Base-by-base conservation (phyloP, 345 rosid species). In the Rubroshorea leprosula region DNA sequence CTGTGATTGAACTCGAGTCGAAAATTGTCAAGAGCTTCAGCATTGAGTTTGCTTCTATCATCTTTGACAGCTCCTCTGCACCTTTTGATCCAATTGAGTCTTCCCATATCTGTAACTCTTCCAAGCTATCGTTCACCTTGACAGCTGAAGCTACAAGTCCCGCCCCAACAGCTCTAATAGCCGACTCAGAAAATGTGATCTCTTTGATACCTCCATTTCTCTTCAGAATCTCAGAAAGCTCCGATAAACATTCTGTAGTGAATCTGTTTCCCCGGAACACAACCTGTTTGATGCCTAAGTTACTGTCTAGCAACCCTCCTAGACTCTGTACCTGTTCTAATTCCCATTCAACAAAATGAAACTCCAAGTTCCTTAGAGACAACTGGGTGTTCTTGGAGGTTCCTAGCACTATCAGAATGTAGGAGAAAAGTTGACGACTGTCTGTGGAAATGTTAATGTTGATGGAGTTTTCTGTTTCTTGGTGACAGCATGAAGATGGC, bases 81-180 rank as follows among this genome's bases (percentile, higher is more conserved):
- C 96, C 97, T 70, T 69, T 85, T 0, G 86, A 75, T 48, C 97
- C 96, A n/a, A 89, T 87, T 1, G 96, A 89, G 67, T 89, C 99
- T 25, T 93, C 94, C 97, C 94, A 85, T 71, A 93, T 85, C 76
- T 93, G 97, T 71, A 87, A 47, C 76, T 89, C 99, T 53, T 93
- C 97, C 77, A 92, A 62, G 55, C 75, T 71, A 47, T 76, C 87
- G 68, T 89, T 92, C 53, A 64, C 70, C 72, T 58, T 75, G n/a
- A 89, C 83, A 55, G 96, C 93, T 12, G 74, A 69, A 5, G 91
- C 97, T 11, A 89, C 50, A 24, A 81, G 54, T 17, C 78, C 63
- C 63, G 95, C 93, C 55, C 98, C 95, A 44, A 47, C 64, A 16
- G 62, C 47, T 29, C 86, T 87, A 24, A 89, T 68, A 3, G 71